Conservation (phyloP, 306 rosid species). For the Rosa rugosa region DNA sequence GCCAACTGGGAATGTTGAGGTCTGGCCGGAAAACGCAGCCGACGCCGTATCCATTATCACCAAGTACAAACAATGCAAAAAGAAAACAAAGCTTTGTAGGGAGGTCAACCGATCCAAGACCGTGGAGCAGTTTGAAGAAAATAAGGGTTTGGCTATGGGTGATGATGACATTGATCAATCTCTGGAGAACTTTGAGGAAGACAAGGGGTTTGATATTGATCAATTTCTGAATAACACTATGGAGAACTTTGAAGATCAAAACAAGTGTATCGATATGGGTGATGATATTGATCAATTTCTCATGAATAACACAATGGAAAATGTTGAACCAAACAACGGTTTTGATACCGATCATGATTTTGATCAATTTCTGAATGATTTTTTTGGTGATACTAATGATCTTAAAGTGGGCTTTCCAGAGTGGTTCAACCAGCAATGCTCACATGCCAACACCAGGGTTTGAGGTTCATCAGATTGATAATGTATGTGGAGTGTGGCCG, state of each 20-base stretch:
- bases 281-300: not conserved
- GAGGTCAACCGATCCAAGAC: not conserved
- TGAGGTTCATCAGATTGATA: not conserved
- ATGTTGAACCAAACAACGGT: not conserved
- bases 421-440: not conserved
- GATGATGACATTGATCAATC: not conserved
- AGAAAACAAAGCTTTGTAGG: not conserved
- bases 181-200: not conserved
- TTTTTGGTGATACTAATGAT: not conserved
- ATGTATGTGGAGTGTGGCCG: not conserved
- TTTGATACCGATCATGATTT: not conserved
- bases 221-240: not conserved
- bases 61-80: conserved; percentile 4
- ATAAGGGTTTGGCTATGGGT: not conserved
- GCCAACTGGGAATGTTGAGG: not conserved
- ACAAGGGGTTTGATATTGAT: not conserved
- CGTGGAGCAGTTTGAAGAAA: not conserved
- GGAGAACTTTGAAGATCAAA: not conserved
- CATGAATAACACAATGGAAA: not conserved
- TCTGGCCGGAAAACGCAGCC: conserved; percentile 12
- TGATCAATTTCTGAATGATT: not conserved
- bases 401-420: not conserved
- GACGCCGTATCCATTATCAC: conserved; percentile 7
- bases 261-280: not conserved
- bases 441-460: not conserved